A percentile compares a stretch with the other conserved stretches of the same genome.
Conservation (phyloP, 768 basidiomycete species). For the Boletus pseudopeckii region DNA sequence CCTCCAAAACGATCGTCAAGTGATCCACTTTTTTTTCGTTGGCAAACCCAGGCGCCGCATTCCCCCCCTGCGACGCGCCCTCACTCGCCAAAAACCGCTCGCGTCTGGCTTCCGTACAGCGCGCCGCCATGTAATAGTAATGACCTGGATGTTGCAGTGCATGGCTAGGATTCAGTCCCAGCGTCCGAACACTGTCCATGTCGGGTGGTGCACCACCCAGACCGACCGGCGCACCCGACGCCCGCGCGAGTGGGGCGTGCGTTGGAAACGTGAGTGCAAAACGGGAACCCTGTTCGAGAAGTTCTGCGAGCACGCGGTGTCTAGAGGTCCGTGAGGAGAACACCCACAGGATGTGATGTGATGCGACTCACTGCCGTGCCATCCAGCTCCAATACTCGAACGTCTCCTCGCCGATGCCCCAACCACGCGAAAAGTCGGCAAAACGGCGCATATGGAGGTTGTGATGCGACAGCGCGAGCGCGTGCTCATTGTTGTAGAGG, state of each 20-base stretch:
- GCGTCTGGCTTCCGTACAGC: slow-evolving; percentile 75
- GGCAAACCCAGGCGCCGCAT: slow-evolving; percentile 63
- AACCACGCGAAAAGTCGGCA: slow-evolving; percentile 80
- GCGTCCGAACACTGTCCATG: slow-evolving; percentile 54
- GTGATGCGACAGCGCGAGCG: slow-evolving; percentile 77
- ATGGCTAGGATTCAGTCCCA: slow-evolving; percentile 76
- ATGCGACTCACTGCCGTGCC: slow-evolving; percentile 70
- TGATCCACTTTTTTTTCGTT: slow-evolving; percentile 97
- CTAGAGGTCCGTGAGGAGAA: slow-evolving; percentile 35
- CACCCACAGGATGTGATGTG: background rate
- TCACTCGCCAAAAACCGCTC: slow-evolving; percentile 63
- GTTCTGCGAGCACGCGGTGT: slow-evolving; percentile 85
- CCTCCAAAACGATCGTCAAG: slow-evolving; percentile 77
- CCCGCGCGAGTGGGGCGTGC: slow-evolving; percentile 43
- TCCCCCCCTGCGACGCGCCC: slow-evolving; percentile 33
- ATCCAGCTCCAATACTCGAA: slow-evolving; percentile 99
- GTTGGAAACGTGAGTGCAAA: slow-evolving; percentile 60
- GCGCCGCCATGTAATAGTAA: slow-evolving; percentile 87
- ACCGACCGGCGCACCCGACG: slow-evolving; percentile 24
- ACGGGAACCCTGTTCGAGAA: slow-evolving; percentile 77
- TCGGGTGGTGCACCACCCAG: slow-evolving; percentile 37
- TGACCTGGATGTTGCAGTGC: slow-evolving; percentile 83
- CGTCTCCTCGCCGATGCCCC: slow-evolving; percentile 96
- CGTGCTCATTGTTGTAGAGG: slow-evolving; percentile 85
- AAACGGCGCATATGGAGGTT: slow-evolving; percentile 83